phyloP scores from a whole-genome alignment of 2,329 filamentous ascomycete species.

The Fusarium sp. region DNA sequence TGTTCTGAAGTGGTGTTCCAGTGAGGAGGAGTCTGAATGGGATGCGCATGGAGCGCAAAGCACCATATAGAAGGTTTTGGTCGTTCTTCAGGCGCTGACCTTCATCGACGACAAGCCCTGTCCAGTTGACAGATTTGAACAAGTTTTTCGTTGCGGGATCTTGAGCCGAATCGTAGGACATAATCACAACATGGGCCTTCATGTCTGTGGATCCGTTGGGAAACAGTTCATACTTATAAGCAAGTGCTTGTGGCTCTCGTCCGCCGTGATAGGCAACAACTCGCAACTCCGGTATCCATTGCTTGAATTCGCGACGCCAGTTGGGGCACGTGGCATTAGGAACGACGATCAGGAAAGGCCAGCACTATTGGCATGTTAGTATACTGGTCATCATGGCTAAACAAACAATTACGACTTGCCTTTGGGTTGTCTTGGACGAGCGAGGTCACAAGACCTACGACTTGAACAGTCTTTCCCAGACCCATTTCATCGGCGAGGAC shows the following conservation, averaged over 20 bases:
- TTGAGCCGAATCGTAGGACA: conserved; percentile 90
- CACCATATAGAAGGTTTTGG: conserved; percentile 81
- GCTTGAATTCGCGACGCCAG: conserved; percentile 95
- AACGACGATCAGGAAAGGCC: conserved; percentile 92
- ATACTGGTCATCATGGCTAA: background rate
- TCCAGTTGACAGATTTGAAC: conserved; percentile 82
- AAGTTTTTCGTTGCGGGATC: conserved; percentile 74
- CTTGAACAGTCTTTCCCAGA: conserved; percentile 94
- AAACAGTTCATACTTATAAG: conserved; percentile 87
- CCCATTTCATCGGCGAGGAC: conserved; percentile 99
- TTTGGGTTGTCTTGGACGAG: conserved; percentile 73
- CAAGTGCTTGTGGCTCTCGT: conserved; percentile 76
- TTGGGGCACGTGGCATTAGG: conserved; percentile 97
- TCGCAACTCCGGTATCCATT: conserved; percentile 86
- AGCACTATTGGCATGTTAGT: conserved; percentile 64
- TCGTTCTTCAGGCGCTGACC: conserved; percentile 97
- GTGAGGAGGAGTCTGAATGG: conserved; percentile 89
- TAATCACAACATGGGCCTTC: conserved; percentile 90
- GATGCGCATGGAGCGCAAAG: conserved; percentile 77
- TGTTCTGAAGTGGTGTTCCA: conserved; percentile 94
- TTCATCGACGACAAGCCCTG: conserved; percentile 91
- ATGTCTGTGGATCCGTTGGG: conserved; percentile 73
- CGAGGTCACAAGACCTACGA: conserved; percentile 83
- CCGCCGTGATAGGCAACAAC: conserved; percentile 95
- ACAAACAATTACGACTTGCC: conserved; percentile 39